Evolutionary conservation across 768 basidiomycete genomes (phyloP).

Genomic region (Termitomyces sp.): DNA sequence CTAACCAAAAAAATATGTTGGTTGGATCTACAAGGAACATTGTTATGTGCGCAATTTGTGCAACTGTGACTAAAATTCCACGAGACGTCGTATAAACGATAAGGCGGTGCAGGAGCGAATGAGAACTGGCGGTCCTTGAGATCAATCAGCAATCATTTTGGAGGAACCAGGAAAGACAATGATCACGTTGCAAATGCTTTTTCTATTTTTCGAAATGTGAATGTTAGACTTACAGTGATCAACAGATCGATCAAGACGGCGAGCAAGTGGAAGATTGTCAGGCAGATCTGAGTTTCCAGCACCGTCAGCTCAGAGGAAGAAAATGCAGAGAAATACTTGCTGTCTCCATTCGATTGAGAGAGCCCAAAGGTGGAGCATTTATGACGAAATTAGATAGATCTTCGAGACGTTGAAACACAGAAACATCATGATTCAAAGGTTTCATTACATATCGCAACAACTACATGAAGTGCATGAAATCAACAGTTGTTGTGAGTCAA

Average conservation of each 20-base stretch:
- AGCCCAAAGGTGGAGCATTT: neutral
- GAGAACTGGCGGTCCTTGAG: neutral
- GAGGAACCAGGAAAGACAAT: no score
- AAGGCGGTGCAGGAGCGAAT: constrained; percentile 5
- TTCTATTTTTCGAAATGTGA: neutral
- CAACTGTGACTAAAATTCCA: constrained; percentile 3
- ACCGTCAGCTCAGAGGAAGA: neutral
- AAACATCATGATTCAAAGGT: neutral
- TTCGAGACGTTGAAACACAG: neutral
- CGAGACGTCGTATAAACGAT: constrained; percentile 5
- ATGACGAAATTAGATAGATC: no score
- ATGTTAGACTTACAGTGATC: constrained; percentile 3
- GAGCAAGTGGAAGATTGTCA: constrained; percentile 2
- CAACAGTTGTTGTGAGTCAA: neutral
- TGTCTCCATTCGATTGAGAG: neutral
- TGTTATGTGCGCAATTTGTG: constrained; percentile 8
- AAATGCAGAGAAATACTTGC: neutral
- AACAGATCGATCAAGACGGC: constrained; percentile 2
- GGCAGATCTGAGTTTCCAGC: neutral
- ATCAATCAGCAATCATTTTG: neutral
- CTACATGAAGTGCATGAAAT: neutral
- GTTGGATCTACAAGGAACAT: constrained; percentile 5
- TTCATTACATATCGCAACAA: neutral
- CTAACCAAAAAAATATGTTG: constrained; percentile 4
- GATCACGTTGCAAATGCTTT: neutral